Evolutionary conservation across 345 rosid species (phyloP).

Genomic region (Gossypium stocksii): DNA sequence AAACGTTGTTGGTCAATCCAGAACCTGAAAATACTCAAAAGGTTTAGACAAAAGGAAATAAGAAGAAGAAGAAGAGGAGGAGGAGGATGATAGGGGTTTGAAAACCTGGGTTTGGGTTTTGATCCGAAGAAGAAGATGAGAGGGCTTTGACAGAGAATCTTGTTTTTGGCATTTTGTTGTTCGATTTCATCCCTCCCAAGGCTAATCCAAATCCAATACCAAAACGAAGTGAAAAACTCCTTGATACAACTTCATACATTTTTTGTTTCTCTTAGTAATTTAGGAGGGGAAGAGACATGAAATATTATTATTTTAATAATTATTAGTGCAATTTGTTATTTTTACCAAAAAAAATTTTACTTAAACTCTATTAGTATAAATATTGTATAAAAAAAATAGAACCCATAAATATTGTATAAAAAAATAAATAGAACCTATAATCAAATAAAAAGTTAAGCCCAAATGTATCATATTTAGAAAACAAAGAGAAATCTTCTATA

Average conservation of each 20-base stretch:
- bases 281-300: not conserved
- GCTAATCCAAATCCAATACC: not conserved
- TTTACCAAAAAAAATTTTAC: not conserved
- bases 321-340: not conserved
- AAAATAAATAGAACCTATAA: too few relatives aligned
- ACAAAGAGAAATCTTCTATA: too few relatives aligned
- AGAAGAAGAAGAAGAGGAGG: not conserved
- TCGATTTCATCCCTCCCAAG: conserved; percentile 4
- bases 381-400: too few relatives aligned
- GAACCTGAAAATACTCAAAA: conserved; percentile 9
- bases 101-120: conserved; percentile 35
- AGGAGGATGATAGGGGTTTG: not conserved
- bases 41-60: not conserved
- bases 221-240: not conserved
- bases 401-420: too few relatives aligned
- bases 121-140: conserved; percentile 17
- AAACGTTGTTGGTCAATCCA: conserved; percentile 20
- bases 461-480: too few relatives aligned
- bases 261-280: not conserved
- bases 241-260: not conserved
- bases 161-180: conserved; percentile 29
- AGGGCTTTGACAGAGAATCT: conserved; percentile 24
- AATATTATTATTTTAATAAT: conserved; percentile 1
- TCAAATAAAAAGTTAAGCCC: too few relatives aligned
- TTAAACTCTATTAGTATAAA: too few relatives aligned